Evolutionary conservation across 176 grass and related monocot species (phyloP), one percentile per base, ranked within the genome.

Genomic region (Raddia guianensis): DNA sequence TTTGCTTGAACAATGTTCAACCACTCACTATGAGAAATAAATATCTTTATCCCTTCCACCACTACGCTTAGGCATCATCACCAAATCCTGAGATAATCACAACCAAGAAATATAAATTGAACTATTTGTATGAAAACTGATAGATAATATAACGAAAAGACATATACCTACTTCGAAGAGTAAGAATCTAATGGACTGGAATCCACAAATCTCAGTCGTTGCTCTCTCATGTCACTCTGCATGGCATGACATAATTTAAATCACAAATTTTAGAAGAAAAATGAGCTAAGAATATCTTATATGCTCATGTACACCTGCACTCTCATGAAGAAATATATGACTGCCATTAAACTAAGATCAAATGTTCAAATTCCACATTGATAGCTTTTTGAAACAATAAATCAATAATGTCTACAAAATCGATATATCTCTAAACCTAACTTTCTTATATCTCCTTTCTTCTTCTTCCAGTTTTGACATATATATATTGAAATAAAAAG

Each of bases 151-250:
- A n/a, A n/a, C n/a, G n/a, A n/a, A n/a, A n/a, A n/a, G n/a, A 42
- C 49, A 15, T 72, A 32, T 91, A 95, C 95, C 86, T 98, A 90
- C 77, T 87, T 93, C 12, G 84, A 76, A 68, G 78, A 71, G 68
- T 91, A 89, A 69, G 90, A 93, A 75, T 83, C 89, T 84, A 93
- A 72, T 59, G 90, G 88, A 80, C 76, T 89, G 12, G 90, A 82
- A 34, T 89, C 74, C 20, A 78, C 81, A 89, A 98, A 95, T 83
- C 92, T 95, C 72, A 93, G 71, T 12, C 79, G 83, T 65, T 98
- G 92, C 60, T 93, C 95, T 95, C 90, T 95, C 52, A 81, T 35
- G 49, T 88, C 88, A 72, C 65, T 76, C 95, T 98, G 86, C 75
- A 70, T 4, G 48, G 52, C 20, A 64, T 55, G 33, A n/a, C 63